A percentile compares a stretch with the other conserved stretches of the same genome.
Evolutionary conservation across 2,329 filamentous ascomycete genomes (phyloP).

Genomic region (Arthrobotrys entomopaga): DNA sequence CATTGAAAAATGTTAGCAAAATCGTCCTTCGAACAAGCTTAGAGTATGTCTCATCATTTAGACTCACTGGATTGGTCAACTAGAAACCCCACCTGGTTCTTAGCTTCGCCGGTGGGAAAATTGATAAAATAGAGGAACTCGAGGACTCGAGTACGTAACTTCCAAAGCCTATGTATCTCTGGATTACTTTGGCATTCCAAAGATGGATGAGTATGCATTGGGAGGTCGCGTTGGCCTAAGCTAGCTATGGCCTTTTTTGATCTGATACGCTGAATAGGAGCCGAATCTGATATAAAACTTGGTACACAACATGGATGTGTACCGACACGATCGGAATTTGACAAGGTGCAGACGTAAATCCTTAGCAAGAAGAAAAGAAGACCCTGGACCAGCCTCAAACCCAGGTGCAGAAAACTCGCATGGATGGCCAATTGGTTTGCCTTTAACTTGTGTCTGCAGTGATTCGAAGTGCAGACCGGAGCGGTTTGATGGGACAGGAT

Average conservation of each 20-base stretch:
- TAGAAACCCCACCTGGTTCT: neutral
- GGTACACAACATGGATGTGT: conserved; percentile 35
- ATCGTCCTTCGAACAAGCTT: neutral
- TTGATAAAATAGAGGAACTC: neutral
- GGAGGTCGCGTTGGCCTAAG: too few species aligned
- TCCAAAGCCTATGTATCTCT: too few species aligned
- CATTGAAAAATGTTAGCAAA: conserved; percentile 21
- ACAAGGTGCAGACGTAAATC: conserved; percentile 35
- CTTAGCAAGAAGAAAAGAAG: too few species aligned
- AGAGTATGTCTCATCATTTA: too few species aligned
- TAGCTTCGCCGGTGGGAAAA: conserved; percentile 13
- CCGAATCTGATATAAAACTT: conserved; percentile 46
- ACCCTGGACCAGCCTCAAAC: conserved; percentile 31
- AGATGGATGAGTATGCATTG: too few species aligned
- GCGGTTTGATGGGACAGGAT: conserved; percentile 41
- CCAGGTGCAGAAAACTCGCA: neutral
- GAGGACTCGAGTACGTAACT: neutral
- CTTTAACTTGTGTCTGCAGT: conserved; percentile 21
- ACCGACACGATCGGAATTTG: conserved; percentile 43
- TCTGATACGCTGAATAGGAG: neutral
- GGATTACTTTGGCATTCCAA: too few species aligned
- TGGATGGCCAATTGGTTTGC: conserved; percentile 13
- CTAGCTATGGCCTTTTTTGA: too few species aligned
- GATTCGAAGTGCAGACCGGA: conserved; percentile 25
- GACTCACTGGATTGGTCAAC: neutral